Evolutionary conservation across 192 early-diverging fungal genomes (phyloP), one percentile per base, ranked within the genome.

Genomic region (Kickxella alabastrina): DNA sequence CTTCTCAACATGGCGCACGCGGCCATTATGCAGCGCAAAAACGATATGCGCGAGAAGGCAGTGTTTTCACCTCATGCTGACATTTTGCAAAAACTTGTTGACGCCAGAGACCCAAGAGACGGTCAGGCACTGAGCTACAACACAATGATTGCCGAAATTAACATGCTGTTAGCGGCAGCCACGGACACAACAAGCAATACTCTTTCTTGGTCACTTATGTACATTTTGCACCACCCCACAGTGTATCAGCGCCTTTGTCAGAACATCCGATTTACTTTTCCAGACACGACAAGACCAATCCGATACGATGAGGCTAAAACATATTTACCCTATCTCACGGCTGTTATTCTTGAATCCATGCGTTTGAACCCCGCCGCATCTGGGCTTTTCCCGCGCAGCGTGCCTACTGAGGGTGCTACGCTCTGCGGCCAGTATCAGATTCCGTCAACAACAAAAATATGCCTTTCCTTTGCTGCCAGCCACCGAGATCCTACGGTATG

Each of bases 111-210:
- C 17, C 56, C 77, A 1, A 10, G 15, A 4, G 67, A 70, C 2
- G 67, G 63, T 13, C 25, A 57, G 35, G 32, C 23, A 4, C 25
- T 79, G 9, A 42, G 57, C n/a, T 43, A 27, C 13, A 34, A 32
- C 3, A 12, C 41, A 4, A 21, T 79, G 54, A 44, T 49, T 0
- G 23, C 58, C 1, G 73, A 79, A 26, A 46, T 65, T 0, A 12
- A 38, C 2, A 52, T 79, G 23, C 44, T 72, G 17, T 49, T 79
- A 18, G 42, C 59, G 0, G 71, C 72, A 0, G 78, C 72, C 10
- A 70, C 71, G 22, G 78, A 79, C 31, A 79, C 78, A 0, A 65
- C 72, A 15, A 75, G 72, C 68, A 71, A 63, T 36, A 70, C 72
- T 24, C 29, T 75, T 22, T 31, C 49, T 1, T 79, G 57, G 59